Evolutionary conservation across 352 stramenopile species (phyloP), one percentile per base, ranked within the genome.

Genomic region (Phytophthora kernoviae): DNA sequence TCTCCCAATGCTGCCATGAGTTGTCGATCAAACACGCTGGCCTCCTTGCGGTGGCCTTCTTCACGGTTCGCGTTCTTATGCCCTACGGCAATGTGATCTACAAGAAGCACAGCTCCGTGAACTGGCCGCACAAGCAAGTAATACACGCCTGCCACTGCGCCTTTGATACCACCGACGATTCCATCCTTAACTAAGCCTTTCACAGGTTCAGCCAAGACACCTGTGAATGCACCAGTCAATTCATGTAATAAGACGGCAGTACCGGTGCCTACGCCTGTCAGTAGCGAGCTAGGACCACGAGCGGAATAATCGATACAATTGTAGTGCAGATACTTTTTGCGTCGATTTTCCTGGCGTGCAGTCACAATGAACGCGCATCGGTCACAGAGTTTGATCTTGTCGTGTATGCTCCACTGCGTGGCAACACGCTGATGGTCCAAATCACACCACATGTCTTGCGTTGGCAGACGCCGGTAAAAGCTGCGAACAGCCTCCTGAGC

Each of bases 401-500:
- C 70, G 5, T 61, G 55, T 0, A 67, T 54, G 44, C 60, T 68
- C 65, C 65, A 82, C 44, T 68, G 70, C 3, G 58, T 51, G 4
- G 73, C 66, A 34, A 71, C 70, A 7, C 51, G 65, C 9, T 66
- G 39, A 21, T 67, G 59, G 37, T 65, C 55, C 37, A 73, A 45
- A 39, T 75, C 66, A 34, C 66, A 98, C 17, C 77, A 66, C 91
- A 98, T 97, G 36, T 79, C 77, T 27, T 96, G 74, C 14, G 90
- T 37, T 12, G 88, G 90, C 26, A 98, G 65, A 43, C 88, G 65
- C 15, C 74, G 69, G 40, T 96, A 94, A 62, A 98, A 98, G 44
- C 81, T 76, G 40, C 83, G 37, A 5, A 98, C 75, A 0, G 88
- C 93, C 39, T 75, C 73, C 40, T 77, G 68, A 1, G 93, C 83